These are phyloP conservation scores for Fusarium sp. DNA, from an alignment of 2,329 filamentous ascomycete genomes.

Conservation along the genomic window DNA sequence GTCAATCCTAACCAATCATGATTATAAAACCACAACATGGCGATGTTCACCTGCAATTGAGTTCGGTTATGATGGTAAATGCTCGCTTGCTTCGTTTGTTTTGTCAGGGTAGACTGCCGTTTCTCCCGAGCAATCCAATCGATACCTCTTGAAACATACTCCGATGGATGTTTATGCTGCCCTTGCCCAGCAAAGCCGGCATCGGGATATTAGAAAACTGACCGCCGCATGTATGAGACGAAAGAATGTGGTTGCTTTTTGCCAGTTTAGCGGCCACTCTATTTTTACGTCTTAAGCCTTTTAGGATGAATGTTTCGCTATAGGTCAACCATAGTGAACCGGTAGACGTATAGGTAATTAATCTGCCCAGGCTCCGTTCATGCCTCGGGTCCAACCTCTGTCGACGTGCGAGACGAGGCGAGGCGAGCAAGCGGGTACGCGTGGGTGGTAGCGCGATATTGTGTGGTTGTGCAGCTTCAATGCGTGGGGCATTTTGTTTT, in stretches of 20 bases:
- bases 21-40: conserved; percentile 2
- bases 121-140: conserved; percentile 34
- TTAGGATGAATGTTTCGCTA: background rate
- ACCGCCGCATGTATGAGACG: background rate
- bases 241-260: background rate
- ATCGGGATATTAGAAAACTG: background rate
- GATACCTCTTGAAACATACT: conserved; percentile 23
- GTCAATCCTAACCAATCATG: conserved; percentile 17
- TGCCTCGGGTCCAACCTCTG: conserved; percentile 19
- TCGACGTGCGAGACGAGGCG: conserved; percentile 26
- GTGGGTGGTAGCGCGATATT: conserved; percentile 16
- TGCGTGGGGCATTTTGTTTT: conserved; percentile 29
- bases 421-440: conserved; percentile 33
- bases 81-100: conserved; percentile 1
- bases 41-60: background rate
- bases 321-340: background rate
- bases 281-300: background rate
- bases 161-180: conserved; percentile 30
- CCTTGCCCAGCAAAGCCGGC: conserved; percentile 17
- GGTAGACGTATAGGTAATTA: conserved; percentile 35
- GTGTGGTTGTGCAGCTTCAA: conserved; percentile 14
- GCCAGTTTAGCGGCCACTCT: background rate
- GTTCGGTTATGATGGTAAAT: conserved; percentile 11
- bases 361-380: conserved; percentile 39
- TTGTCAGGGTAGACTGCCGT: conserved; percentile 31